Evolutionary conservation across 2,329 filamentous ascomycete species (phyloP).

Genomic region (Fusarium sp.): DNA sequence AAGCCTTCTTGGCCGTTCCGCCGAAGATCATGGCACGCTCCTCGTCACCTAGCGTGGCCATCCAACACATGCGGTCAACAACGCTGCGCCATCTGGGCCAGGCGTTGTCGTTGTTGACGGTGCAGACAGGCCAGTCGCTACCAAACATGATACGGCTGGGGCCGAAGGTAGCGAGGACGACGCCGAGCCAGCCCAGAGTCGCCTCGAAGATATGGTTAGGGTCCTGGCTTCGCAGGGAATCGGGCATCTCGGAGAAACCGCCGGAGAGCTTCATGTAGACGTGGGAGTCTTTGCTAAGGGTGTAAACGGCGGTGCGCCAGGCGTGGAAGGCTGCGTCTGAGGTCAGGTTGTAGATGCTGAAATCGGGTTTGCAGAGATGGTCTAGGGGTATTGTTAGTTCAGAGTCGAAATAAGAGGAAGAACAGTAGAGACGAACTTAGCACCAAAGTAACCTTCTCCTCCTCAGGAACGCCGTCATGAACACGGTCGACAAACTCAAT

Average conservation of each 20-base stretch:
- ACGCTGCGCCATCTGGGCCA: constrained; percentile 83
- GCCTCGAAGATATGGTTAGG: constrained; percentile 71
- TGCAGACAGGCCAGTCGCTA: constrained; percentile 94
- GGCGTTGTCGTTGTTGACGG: constrained; percentile 69
- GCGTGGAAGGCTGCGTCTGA: constrained; percentile 71
- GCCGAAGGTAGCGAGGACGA: constrained; percentile 79
- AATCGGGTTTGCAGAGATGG: constrained; percentile 90
- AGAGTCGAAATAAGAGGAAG: not conserved
- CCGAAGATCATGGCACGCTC: constrained; percentile 78
- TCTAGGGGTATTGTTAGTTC: constrained; percentile 64
- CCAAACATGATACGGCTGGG: constrained; percentile 85
- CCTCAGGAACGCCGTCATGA: constrained; percentile 70
- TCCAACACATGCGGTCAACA: constrained; percentile 75
- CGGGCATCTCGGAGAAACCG: constrained; percentile 82
- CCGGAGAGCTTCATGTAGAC: constrained; percentile 96
- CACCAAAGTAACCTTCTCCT: constrained; percentile 74
- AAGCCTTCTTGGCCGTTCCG: constrained; percentile 78
- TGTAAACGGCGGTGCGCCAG: constrained; percentile 78
- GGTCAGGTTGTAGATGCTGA: constrained; percentile 71
- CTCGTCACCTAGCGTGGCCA: constrained; percentile 70
- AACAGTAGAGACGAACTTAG: constrained; percentile 69
- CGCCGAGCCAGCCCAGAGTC: constrained; percentile 78
- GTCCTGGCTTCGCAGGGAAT: constrained; percentile 62
- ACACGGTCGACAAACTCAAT: constrained; percentile 77
- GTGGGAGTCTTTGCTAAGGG: constrained; percentile 72